Conservation (phyloP, 768 basidiomycete genomes). For the Rhodotorula graminis region DNA sequence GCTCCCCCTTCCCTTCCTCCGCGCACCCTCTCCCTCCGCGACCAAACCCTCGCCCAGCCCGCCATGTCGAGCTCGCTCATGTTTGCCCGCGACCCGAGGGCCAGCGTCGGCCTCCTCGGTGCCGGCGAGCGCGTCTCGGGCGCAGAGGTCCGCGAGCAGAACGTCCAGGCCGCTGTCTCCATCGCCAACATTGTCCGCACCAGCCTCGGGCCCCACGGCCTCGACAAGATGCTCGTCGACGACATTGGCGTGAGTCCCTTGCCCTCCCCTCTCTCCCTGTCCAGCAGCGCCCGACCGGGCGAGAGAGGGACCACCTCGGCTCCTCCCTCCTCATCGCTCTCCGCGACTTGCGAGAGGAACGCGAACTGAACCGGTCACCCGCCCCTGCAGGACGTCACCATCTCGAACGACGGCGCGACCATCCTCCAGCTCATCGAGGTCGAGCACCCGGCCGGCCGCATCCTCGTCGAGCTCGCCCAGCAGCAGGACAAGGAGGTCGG, state of each 20-base stretch:
- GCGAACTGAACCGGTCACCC: neutral
- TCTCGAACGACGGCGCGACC: constrained; percentile 99
- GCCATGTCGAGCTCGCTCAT: constrained; percentile 20
- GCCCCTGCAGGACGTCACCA: constrained; percentile 78
- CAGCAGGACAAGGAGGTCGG: constrained; percentile 96
- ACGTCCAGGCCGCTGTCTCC: constrained; percentile 89
- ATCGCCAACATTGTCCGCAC: constrained; percentile 98
- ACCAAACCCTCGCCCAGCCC: too few relatives aligned
- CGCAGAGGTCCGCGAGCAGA: constrained; percentile 35
- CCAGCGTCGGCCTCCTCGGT: constrained; percentile 29
- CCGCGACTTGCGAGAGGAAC: too few relatives aligned
- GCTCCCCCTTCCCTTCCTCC: neutral
- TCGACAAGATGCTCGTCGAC: constrained; percentile 77
- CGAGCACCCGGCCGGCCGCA: constrained; percentile 92
- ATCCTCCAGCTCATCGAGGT: constrained; percentile 89
- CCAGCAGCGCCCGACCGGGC: too few relatives aligned
- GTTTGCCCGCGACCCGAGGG: constrained; percentile 29
- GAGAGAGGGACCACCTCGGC: too few relatives aligned
- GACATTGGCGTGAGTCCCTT: constrained; percentile 77
- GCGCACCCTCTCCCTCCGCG: neutral
- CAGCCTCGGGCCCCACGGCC: constrained; percentile 86
- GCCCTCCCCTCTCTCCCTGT: neutral
- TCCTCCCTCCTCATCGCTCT: neutral
- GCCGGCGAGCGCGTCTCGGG: constrained; percentile 36
- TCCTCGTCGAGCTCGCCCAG: constrained; percentile 96